phyloP scores from a whole-genome alignment of 2,329 filamentous ascomycete genomes.

The Pseudogymnoascus sp. region DNA sequence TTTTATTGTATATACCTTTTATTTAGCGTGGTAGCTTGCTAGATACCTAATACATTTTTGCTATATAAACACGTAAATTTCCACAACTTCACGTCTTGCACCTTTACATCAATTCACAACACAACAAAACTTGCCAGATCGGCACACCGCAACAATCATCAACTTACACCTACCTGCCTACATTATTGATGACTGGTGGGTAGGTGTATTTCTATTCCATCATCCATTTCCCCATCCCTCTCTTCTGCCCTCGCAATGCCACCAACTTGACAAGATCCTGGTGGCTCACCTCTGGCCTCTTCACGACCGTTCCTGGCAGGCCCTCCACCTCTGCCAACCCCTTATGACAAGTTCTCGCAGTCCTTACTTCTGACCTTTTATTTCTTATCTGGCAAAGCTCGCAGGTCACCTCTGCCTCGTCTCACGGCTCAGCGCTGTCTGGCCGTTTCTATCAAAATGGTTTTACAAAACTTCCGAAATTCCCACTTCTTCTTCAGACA shows the following conservation, averaged over 20 bases:
- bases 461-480: background rate
- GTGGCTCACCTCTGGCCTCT: background rate
- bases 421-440: background rate
- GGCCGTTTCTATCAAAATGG: background rate
- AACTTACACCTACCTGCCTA: background rate
- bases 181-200: background rate
- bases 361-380: background rate
- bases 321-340: background rate
- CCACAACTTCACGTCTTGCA: background rate
- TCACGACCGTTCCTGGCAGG: background rate
- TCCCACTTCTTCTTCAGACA: background rate
- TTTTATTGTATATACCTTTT: slow-evolving; percentile 7
- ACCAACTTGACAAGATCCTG: background rate
- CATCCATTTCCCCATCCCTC: background rate
- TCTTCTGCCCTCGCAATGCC: background rate
- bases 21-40: background rate
- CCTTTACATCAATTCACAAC: background rate
- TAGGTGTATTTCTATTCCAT: background rate
- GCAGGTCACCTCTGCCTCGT: background rate
- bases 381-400: background rate
- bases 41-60: slow-evolving; percentile 3
- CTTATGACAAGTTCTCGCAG: background rate
- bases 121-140: background rate
- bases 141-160: background rate
- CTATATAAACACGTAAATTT: background rate